Base-by-base conservation (phyloP, 1,139 yeast genomes). In the Suhomyces choctaworum region DNA sequence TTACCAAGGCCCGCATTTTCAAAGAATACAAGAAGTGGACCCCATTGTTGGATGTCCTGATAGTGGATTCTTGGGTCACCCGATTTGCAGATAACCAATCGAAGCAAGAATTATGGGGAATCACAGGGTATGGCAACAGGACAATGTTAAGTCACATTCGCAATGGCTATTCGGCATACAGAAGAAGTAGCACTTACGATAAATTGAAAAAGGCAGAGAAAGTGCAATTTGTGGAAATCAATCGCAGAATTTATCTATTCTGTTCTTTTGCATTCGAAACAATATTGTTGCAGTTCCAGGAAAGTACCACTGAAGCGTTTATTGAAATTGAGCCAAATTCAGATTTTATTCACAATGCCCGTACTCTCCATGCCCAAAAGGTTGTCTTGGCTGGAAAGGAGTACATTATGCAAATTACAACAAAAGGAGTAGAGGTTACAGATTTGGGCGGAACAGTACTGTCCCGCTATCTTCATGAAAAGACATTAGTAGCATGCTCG, bases 1-100 rank as follows among this genome's bases (percentile, higher is more conserved):
- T 36, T 22, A 40, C 42, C 3, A 31, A 31, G 10, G 47, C 41
- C 12, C 44, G 27, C 20, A 21, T 51, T 4, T 27, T 54, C 5
- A 45, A 47, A 14, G 65, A 64, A 40, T 67, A 61, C 51, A 63
- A 59, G 29, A 73, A 68, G 40, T 75, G 81, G 80, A 64, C 78
- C 0, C 80, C 80, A 0, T 41, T 75, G 3, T 42, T 69, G 16
- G 80, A 75, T 48, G 50, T 67, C 0, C 60, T 54, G 40, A 48
- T 72, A 2, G 54, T 70, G 3, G 66, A 66, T 12, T 47, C 66
- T 0, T 51, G 39, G 22, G 42, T 39, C 23, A 41, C 56, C 19
- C 45, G 52, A 32, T 46, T 45, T 22, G 31, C 50, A 11, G 36
- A 44, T 8, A 47, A 44, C 19, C 52, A 52, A 24, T 44, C 56